Evolutionary conservation across 2,329 filamentous ascomycete species (phyloP), one percentile per base, ranked within the genome.

Genomic region (Oidium heveae): DNA sequence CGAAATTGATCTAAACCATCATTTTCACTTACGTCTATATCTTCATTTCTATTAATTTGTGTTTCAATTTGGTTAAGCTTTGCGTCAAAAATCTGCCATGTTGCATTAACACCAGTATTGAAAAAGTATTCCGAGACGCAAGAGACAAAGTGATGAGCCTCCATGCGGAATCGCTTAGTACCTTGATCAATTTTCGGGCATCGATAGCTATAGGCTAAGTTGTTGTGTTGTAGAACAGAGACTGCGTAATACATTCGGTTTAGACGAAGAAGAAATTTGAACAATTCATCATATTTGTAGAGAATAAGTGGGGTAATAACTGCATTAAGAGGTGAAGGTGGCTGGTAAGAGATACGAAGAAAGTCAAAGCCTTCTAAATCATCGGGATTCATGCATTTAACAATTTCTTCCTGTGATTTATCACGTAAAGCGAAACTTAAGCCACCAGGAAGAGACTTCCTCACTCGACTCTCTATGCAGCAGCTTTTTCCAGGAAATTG

Each of bases 361-460:
- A 98, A 96, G 66, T 96, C 91, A n/a, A 96, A 72, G 0, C 91
- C 91, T 63, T 89, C 80, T 18, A 96, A 74, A 0, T 82, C 83
- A 63, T 85, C 76, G 0, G 86, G 80, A 61, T 96, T 77, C 72
- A 93, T 80, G 66, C 87, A 89, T 58, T 75, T 79, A 54, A 86
- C 77, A 51, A 94, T 84, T 60, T 95, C 87, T 50, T 82, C 80
- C 8, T 79, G 72, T 0, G 80, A 75, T 58, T 96, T 73, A 60
- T 89, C 82, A 39, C 91, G 82, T 24, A 98, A 82, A 0, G 85
- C 79, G 64, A 98, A 96, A 65, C 80, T 85, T 33, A 88, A 67
- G 24, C 81, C 78, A 0, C 83, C 82, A 0, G 82, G 82, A 1
- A 87, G 71, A 22, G 62, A 60, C 18, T 65, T 20, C 28, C 28